Evolutionary conservation across 2,329 filamentous ascomycete genomes (phyloP), one percentile per base, ranked within the genome.

Genomic region (Penicillium sumatraense): DNA sequence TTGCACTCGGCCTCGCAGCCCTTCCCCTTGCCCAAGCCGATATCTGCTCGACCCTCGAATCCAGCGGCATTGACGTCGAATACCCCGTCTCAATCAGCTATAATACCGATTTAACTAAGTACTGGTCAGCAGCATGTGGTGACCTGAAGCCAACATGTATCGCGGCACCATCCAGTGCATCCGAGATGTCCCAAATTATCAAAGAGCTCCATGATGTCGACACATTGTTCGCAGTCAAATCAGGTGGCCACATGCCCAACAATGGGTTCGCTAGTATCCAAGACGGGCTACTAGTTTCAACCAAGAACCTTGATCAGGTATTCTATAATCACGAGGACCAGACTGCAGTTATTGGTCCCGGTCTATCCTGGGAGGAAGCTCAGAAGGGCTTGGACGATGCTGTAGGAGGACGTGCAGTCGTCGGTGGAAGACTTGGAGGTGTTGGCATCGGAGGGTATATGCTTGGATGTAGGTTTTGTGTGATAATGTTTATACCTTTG

Each of bases 111-210:
- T 67, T 79, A 59, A 66, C 63, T 7, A 66, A 79, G 20, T 81
- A 81, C 65, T 81, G 79, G 78, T 82, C 80, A 3, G 73, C 73
- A 2, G 66, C 70, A 18, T 78, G 77, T 53, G 68, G 75, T 14
- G 72, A 73, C 38, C 71, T 81, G 23, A 66, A 64, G 38, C 80
- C 80, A 5, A 72, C 71, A 48, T 83, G 80, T 57, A 79, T 80
- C 49, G 71, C 81, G 44, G 74, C 75, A 38, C 81, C 82, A 2
- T 72, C 72, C 11, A 81, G 75, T 29, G 72, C 78, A 0, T 69
- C 78, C 14, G 81, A 86, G 62, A 81, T 86, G 33, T 75, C 82
- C 0, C 73, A 75, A 9, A 76, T 83, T n/a, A 75, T 87, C 44
- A 76, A 74, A 23, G 73, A 81, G 26, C 74, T 86, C 11, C 75